These are phyloP conservation scores for Wickerhamiella brachini DNA, from an alignment of 805 yeast species.

Conservation along the genomic window DNA sequence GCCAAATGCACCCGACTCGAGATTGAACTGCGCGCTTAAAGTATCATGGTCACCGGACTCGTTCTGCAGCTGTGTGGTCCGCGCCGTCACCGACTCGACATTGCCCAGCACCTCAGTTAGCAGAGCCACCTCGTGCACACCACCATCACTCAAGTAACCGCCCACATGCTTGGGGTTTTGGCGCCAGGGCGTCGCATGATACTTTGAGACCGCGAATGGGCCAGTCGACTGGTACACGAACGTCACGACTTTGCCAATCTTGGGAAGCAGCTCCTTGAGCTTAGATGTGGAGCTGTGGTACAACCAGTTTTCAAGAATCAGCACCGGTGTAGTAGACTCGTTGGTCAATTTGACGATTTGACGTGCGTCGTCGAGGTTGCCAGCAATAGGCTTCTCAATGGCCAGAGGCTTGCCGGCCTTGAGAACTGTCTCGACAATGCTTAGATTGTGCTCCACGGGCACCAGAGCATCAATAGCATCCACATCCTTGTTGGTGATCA, in stretches of 20 bases:
- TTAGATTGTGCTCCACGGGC: conserved; percentile 74
- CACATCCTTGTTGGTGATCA: conserved; percentile 49
- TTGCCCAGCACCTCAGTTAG: conserved; percentile 71
- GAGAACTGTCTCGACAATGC: conserved; percentile 55
- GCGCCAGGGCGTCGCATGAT: conserved; percentile 68
- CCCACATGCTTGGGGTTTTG: conserved; percentile 83
- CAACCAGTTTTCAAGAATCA: conserved; percentile 78
- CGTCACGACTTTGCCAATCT: conserved; percentile 49
- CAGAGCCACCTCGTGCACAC: conserved; percentile 87
- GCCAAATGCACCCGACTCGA: conserved; percentile 57
- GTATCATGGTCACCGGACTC: conserved; percentile 75
- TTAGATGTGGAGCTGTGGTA: conserved; percentile 46
- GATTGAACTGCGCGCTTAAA: conserved; percentile 51
- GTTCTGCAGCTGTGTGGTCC: conserved; percentile 61
- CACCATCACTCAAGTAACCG: conserved; percentile 87
- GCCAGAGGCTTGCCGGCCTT: conserved; percentile 63
- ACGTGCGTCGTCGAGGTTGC: conserved; percentile 64
- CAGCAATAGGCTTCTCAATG: conserved; percentile 89
- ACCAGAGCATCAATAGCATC: conserved; percentile 74
- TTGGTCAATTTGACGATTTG: conserved; percentile 59
- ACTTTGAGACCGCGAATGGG: conserved; percentile 36
- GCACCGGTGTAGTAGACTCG: conserved; percentile 50
- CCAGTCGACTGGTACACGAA: conserved; percentile 33
- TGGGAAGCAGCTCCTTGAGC: conserved; percentile 43
- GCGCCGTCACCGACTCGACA: conserved; percentile 57